Evolutionary conservation across 768 basidiomycete genomes (phyloP).

Genomic region (Tylopilus subfusipes): DNA sequence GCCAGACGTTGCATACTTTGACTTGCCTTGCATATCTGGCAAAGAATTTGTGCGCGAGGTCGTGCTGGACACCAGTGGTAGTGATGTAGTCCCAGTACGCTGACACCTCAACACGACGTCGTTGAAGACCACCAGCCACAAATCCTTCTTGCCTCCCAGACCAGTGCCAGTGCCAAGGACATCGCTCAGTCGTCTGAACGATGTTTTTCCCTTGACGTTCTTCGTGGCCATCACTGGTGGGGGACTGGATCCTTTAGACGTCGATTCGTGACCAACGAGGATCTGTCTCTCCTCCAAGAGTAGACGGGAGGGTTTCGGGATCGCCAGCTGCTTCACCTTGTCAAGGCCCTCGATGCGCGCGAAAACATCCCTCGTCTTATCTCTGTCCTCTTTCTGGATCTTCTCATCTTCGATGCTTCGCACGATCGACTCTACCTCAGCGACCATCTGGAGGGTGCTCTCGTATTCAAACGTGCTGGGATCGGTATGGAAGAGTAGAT

Average conservation of each 20-base stretch:
- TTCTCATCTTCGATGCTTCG: conserved; percentile 98
- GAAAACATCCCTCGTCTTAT: conserved; percentile 91
- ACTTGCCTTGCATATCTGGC: conserved; percentile 79
- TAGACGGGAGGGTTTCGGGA: conserved; percentile 85
- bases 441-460: conserved; percentile 92
- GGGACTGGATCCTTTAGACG: conserved; percentile 33
- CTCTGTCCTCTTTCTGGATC: conserved; percentile 92
- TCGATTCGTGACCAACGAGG: conserved; percentile 32
- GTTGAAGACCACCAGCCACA: conserved; percentile 95
- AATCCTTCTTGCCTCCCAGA: conserved; percentile 72
- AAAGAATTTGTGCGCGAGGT: conserved; percentile 70
- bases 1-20: conserved; percentile 81
- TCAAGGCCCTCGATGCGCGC: conserved; percentile 96
- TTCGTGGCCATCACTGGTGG: conserved; percentile 40
- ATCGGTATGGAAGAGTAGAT: conserved; percentile 93
- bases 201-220: conserved; percentile 75
- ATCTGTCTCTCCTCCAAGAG: conserved; percentile 78
- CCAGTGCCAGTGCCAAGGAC: conserved; percentile 62
- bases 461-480: conserved; percentile 98
- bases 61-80: conserved; percentile 68
- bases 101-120: conserved; percentile 94
- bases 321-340: conserved; percentile 86
- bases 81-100: conserved; percentile 81
- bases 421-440: conserved; percentile 94
- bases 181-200: conserved; percentile 86